Evolutionary conservation across 225 moss, liverwort and hornwort species (phyloP).

Genomic region (Physcomitrium patens): DNA sequence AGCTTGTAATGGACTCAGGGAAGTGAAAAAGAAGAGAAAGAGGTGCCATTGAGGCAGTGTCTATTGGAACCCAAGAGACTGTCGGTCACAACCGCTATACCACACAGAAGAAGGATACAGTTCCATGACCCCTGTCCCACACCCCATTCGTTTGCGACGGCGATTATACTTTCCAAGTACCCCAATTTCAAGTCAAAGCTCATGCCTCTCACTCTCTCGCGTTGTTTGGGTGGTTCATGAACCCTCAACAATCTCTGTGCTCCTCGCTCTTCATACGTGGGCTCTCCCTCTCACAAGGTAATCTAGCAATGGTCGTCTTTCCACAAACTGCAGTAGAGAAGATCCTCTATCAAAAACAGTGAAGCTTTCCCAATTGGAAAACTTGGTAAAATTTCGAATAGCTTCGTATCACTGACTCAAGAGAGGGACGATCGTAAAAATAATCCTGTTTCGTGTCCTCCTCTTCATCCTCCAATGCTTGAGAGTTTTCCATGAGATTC

Average conservation of each 20-base stretch:
- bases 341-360: no score
- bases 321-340: background rate
- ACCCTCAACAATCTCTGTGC: no score
- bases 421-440: constrained; percentile 1
- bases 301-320: no score
- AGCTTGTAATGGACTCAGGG: background rate
- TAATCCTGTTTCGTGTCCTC: constrained; percentile 14
- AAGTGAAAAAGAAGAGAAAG: background rate
- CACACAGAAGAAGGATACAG: background rate
- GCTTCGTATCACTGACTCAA: background rate
- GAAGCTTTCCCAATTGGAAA: background rate
- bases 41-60: background rate
- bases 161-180: background rate
- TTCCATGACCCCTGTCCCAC: background rate
- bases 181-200: background rate
- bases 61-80: constrained; percentile 48
- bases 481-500: constrained; percentile 9
- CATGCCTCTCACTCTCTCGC: no score
- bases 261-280: no score
- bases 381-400: background rate
- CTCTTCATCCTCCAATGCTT: constrained; percentile 31
- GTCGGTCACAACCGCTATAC: background rate
- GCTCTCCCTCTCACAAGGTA: no score
- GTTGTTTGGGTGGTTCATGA: no score
- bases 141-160: accelerated